Evolutionary conservation across 805 yeast species (phyloP).

Genomic region (Suhomyces emberorum): DNA sequence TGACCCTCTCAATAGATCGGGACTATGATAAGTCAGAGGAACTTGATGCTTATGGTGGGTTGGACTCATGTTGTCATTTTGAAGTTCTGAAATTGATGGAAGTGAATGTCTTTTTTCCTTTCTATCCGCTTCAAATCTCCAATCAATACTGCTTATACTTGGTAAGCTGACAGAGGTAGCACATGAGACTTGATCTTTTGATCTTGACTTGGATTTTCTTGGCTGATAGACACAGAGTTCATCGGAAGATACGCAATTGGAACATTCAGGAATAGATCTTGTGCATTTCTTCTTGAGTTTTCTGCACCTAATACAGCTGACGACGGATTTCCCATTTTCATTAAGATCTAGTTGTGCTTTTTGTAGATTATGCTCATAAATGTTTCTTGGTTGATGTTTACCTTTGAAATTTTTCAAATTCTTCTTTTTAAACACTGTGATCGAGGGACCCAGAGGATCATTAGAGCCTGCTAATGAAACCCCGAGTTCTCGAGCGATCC

Average conservation of each 20-base stretch:
- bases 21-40: not conserved
- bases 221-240: conserved; percentile 27
- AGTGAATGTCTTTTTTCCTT: not conserved
- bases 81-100: no score
- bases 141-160: not conserved
- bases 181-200: no score
- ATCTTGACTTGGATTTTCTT: conserved; percentile 12
- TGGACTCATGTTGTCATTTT: not conserved
- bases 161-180: not conserved
- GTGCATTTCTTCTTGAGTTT: conserved; percentile 30
- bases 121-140: not conserved
- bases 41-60: not conserved
- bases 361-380: conserved; percentile 19
- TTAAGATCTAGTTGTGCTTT: conserved; percentile 18
- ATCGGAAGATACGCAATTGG: conserved; percentile 27
- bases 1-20: not conserved
- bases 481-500: not conserved
- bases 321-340: conserved; percentile 20
- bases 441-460: conserved; percentile 7
- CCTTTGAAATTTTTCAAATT: conserved; percentile 14
- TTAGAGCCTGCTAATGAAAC: conserved; percentile 3
- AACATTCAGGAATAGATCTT: conserved; percentile 29
- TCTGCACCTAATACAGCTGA: conserved; percentile 31
- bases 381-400: conserved; percentile 11
- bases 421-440: conserved; percentile 30